Evolutionary conservation across 768 basidiomycete species (phyloP).

Genomic region (Podaxis sp.): DNA sequence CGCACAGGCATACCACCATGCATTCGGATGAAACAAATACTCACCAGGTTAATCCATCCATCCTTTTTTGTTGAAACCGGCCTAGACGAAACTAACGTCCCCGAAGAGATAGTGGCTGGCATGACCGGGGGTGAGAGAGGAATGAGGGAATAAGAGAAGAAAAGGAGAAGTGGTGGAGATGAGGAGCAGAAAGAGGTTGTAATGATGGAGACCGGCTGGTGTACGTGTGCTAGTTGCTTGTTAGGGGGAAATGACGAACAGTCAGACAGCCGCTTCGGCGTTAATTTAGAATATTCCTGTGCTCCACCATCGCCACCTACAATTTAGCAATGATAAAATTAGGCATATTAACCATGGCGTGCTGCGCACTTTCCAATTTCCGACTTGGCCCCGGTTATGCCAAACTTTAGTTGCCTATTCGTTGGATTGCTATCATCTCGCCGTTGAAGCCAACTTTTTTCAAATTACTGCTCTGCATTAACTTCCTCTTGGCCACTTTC

Average conservation of each 20-base stretch:
- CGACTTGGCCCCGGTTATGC: background rate
- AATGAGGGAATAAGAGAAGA: background rate
- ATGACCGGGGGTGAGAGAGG: background rate
- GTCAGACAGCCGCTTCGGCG: background rate
- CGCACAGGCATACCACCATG: background rate
- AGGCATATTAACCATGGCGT: background rate
- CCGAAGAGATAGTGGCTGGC: constrained; percentile 4
- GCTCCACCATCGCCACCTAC: background rate
- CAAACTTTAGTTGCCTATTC: background rate
- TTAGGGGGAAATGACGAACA: constrained; percentile 12
- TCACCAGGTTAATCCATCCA: constrained; percentile 14
- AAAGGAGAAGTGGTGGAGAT: background rate
- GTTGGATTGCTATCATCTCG: too few species aligned
- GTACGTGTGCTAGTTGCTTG: background rate
- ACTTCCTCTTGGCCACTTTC: background rate
- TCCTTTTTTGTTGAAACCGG: constrained; percentile 4
- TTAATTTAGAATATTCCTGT: background rate
- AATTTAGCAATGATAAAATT: background rate
- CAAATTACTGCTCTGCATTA: background rate
- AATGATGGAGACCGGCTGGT: constrained; percentile 8
- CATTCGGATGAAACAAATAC: background rate
- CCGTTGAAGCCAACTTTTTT: too few species aligned
- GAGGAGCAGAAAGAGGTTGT: background rate
- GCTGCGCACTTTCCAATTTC: background rate
- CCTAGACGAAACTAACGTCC: background rate